Base-by-base conservation (phyloP, 2,329 filamentous ascomycete genomes). In the Diaporthe capsici region DNA sequence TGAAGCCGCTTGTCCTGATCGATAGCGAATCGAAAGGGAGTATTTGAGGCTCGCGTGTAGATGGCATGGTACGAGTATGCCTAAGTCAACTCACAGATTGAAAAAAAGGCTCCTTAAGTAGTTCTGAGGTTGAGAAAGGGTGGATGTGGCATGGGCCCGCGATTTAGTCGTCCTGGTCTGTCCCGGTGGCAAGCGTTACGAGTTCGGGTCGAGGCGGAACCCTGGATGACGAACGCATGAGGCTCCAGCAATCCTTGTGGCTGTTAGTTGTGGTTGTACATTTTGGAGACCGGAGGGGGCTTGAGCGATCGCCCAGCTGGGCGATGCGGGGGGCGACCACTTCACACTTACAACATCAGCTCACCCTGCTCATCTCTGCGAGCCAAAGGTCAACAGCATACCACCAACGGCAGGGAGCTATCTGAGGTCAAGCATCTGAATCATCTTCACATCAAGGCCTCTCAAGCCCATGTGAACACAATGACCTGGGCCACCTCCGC, bases 401-500 rank as follows among this genome's bases (percentile, higher is more conserved):
- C 49, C n/a, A 55, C n/a, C 65, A 25, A 37, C 25, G 47, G 63
- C 63, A 68, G 47, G 22, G 31, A 25, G 28, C 63, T 37, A 6
- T 39, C 31, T 39, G 2, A 20, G 3, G 17, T 51, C 31, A 39
- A 37, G 6, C 0, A 28, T 68, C 28, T 37, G 31, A 20, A 68
- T 34, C 22, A n/a, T 51, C 22, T 68, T 13, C 63, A 25, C 22
- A 12, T 53, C 44, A 37, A 67, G 44, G 13, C 20, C 28, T 37
- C 31, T 37, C 6, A 6, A n/a, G 31, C 13, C 2, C 63, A 51
- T 68, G 63, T 49, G 20, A 28, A 55, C 34, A 55, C 65, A 55
- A 70, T 70, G 65, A 70, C 55, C 31, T 60, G 63, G 37, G 25
- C 73, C 22, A 39, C 37, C 34, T 61, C 73, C 12, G 22, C 76